Evolutionary conservation across 1,284 basidiomycete species (phyloP), one percentile per base, ranked within the genome.

Genomic region (Ustilago cynodontis): DNA sequence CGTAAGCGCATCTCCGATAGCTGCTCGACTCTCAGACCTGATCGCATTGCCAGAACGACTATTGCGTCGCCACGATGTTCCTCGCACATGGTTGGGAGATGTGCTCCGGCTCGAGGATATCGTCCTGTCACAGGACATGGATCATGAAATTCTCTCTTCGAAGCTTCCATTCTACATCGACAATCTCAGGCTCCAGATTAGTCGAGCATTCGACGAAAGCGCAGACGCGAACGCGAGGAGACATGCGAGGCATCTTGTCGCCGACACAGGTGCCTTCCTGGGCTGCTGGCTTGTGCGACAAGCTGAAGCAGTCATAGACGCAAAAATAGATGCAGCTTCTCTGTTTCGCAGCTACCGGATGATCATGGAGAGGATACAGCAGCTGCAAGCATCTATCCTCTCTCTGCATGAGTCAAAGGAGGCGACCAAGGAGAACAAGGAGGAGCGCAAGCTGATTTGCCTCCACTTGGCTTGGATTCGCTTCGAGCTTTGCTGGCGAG

Each of bases 401-500:
- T 47, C 70, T 13, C 4, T 35, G 20, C 59, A 56, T 5, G 55
- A 67, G 9, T 37, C 60, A 20, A 31, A 49, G 0, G 35, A 35
- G 4, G 16, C 57, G 0, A 24, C 49, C 4, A 58, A 45, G 22
- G 53, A 33, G 6, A 33, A 45, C 24, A 53, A 59, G 6, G 57
- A 66, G 18, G 56, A 74, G 13, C 61, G 52, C 39, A 66, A 63
- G 31, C 31, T 29, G 14, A 37, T 59, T n/a, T 67, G 67, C 37
- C 52, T 81, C 22, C 68, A 69, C 11, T 43, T 83, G 13, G 60
- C 73, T 7, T 84, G 82, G 82, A 72, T 74, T 54, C 71, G 79
- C 28, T 75, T 83, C 52, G 73, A 82, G 62, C 41, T 83, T 4
- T 61, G 68, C 47, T 84, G 78, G 80, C 55, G 81, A 31, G 58